A percentile compares a stretch with the other conserved stretches of the same genome.
Evolutionary conservation across 306 rosid species (phyloP).

Genomic region (Prunus davidiana): DNA sequence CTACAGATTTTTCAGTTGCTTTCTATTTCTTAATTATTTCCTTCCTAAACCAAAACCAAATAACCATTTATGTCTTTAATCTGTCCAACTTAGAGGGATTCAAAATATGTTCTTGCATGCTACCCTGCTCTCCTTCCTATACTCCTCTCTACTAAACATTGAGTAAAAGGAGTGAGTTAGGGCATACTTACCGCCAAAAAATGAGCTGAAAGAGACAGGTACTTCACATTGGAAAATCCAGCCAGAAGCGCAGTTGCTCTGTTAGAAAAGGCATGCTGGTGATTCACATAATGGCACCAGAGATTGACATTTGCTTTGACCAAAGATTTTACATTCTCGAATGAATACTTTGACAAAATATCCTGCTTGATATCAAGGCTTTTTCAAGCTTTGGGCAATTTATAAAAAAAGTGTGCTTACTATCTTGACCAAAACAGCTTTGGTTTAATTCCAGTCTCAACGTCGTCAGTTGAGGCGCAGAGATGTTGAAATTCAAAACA

Average conservation of each 20-base stretch:
- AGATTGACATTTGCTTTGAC: not conserved
- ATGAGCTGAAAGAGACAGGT: not conserved
- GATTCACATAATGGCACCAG: not conserved
- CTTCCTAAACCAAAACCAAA: not conserved
- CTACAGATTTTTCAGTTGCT: not conserved
- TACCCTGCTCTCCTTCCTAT: not conserved
- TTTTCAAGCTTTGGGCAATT: not conserved
- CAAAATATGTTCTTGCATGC: too few relatives aligned
- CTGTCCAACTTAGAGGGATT: too few relatives aligned
- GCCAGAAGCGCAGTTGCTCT: not conserved
- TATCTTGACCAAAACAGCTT: not conserved
- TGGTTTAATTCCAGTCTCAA: not conserved
- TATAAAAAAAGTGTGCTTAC: not conserved
- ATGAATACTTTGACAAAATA: not conserved
- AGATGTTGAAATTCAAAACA: not conserved
- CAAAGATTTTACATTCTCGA: not conserved
- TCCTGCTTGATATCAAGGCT: not conserved
- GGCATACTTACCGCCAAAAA: not conserved
- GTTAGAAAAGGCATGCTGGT: not conserved
- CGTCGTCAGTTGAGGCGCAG: not conserved
- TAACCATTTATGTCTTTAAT: not conserved
- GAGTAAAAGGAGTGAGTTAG: not conserved
- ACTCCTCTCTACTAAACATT: not conserved
- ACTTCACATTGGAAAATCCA: not conserved
- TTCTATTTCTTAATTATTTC: not conserved